Evolutionary conservation across 192 early-diverging fungal genomes (phyloP).

Genomic region (Coemansia erecta): DNA sequence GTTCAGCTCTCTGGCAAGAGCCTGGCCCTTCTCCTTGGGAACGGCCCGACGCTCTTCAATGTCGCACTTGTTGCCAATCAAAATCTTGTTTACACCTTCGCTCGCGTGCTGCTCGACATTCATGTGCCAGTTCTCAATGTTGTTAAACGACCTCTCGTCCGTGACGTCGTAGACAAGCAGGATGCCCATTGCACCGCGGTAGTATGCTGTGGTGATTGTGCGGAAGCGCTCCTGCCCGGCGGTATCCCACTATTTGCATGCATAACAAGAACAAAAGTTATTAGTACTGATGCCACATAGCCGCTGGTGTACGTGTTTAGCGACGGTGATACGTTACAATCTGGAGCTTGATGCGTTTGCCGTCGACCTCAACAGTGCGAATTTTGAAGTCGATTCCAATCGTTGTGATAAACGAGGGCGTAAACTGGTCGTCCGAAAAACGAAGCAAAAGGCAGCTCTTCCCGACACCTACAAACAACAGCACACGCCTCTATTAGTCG

Average conservation of each 20-base stretch:
- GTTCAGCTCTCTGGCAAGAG: constrained; percentile 89
- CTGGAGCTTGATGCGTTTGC: constrained; percentile 98
- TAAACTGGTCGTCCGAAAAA: constrained; percentile 99
- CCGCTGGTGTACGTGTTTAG: neutral
- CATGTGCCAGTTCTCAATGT: constrained; percentile 99
- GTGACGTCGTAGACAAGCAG: constrained; percentile 98
- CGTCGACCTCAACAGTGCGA: constrained; percentile 96
- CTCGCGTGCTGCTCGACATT: constrained; percentile 99
- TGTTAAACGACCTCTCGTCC: constrained; percentile 97
- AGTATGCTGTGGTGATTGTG: constrained; percentile 99
- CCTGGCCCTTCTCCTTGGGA: constrained; percentile 91
- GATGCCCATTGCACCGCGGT: constrained; percentile 99
- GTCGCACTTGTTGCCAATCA: constrained; percentile 99
- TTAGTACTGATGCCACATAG: neutral
- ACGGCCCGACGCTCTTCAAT: constrained; percentile 86
- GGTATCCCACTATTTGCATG: constrained; percentile 79
- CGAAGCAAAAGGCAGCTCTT: constrained; percentile 95
- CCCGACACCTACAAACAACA: constrained; percentile 56
- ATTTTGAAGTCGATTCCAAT: constrained; percentile 99
- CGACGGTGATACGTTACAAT: constrained; percentile 54
- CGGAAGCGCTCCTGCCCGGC: constrained; percentile 99
- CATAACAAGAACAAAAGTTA: neutral
- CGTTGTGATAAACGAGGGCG: constrained; percentile 98
- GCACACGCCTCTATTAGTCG: neutral
- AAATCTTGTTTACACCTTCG: constrained; percentile 97